Conservation (phyloP, 805 yeast genomes). For the Tanozyma kutaoensis region DNA sequence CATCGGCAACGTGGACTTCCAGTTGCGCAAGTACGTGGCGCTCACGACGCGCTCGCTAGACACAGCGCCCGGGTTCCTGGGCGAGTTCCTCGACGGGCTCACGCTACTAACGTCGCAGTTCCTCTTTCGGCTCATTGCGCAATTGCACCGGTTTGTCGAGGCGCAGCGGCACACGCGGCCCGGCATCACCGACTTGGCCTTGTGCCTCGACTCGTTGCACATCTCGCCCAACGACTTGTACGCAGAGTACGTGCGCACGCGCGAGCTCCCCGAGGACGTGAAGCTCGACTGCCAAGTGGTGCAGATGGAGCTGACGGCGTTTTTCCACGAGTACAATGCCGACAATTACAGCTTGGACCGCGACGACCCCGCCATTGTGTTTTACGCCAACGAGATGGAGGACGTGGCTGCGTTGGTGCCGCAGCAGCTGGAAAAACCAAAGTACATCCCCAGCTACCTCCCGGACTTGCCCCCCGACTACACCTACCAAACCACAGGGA, state of each 20-base stretch:
- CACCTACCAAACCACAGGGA: conserved; percentile 72
- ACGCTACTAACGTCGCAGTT: conserved; percentile 16
- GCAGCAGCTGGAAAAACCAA: conserved; percentile 23
- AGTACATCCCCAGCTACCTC: conserved; percentile 58
- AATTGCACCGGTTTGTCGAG: conserved; percentile 38
- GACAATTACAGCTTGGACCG: conserved; percentile 12
- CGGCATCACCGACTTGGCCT: conserved; percentile 34
- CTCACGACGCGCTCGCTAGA: conserved; percentile 9
- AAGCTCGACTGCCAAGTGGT: too few relatives aligned
- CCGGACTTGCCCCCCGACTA: conserved; percentile 92
- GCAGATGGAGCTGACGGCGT: conserved; percentile 3
- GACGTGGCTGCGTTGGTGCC: conserved; percentile 44
- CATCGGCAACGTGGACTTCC: conserved; percentile 16
- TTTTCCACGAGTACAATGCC: conserved; percentile 6
- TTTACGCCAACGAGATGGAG: conserved; percentile 38
- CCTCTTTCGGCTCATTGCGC: conserved; percentile 20
- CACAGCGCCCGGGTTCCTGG: conserved; percentile 9
- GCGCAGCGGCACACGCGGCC: conserved; percentile 49
- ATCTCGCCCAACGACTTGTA: conserved; percentile 26
- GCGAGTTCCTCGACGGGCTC: conserved; percentile 15
- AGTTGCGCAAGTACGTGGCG: conserved; percentile 15
- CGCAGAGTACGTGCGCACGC: conserved; percentile 14
- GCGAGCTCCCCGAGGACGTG: conserved; percentile 1
- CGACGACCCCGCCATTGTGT: conserved; percentile 31
- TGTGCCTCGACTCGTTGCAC: conserved; percentile 30